A percentile compares a stretch with the other conserved stretches of the same genome.
These are phyloP conservation scores for Protea cynaroides DNA, from an alignment of 164 flowering plant species.

Conservation along the genomic window DNA sequence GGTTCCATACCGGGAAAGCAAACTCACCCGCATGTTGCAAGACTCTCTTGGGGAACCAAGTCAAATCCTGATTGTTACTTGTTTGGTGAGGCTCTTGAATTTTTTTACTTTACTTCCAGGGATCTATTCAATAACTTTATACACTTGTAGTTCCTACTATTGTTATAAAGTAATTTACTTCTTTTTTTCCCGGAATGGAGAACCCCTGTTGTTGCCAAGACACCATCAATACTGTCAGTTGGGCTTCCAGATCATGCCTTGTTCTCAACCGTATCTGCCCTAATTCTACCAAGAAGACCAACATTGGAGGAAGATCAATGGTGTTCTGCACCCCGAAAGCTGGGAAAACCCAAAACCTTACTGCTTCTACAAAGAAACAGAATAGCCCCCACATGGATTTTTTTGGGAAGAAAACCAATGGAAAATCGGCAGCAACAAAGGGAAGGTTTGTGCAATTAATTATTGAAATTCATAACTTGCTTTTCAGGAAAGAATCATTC, in stretches of 20 bases:
- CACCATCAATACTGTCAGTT: constrained; percentile 36
- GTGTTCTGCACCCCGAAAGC: constrained; percentile 16
- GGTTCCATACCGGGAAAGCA: constrained; percentile 72
- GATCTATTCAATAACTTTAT: not conserved
- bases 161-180: not conserved
- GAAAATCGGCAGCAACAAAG: not conserved
- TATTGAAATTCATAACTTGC: not conserved
- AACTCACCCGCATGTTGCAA: constrained; percentile 59
- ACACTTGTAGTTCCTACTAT: not conserved
- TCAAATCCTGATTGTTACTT: constrained; percentile 42
- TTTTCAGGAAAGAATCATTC: not conserved
- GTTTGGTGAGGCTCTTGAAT: constrained; percentile 48
- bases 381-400: not conserved
- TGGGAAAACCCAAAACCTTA: constrained; percentile 15
- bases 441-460: constrained; percentile 13
- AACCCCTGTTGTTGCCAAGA: constrained; percentile 58
- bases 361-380: constrained; percentile 24
- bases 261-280: constrained; percentile 13
- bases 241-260: constrained; percentile 49
- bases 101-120: not conserved
- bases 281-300: constrained; percentile 28
- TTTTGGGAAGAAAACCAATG: not conserved
- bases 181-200: constrained; percentile 21
- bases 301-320: constrained; percentile 12
- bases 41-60: constrained; percentile 53